These are phyloP conservation scores for Candolleomyces eurysporus DNA, from an alignment of 768 basidiomycete species.

Conservation along the genomic window DNA sequence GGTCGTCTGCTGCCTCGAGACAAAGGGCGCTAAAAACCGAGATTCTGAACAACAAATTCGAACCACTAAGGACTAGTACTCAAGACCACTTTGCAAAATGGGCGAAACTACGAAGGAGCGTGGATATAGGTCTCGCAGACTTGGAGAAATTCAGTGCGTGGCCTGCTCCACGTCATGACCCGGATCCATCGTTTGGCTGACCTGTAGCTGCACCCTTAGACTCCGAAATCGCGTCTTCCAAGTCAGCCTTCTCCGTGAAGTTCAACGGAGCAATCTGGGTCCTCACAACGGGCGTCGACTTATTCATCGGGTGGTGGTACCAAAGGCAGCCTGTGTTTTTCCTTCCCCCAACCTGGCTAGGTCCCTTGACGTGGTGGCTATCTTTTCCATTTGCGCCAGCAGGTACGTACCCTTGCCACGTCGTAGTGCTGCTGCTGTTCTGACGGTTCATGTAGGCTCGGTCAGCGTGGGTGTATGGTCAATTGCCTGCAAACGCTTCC, in stretches of 20 bases:
- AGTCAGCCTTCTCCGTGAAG: constrained; percentile 60
- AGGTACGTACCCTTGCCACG: constrained; percentile 47
- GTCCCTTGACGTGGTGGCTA: constrained; percentile 84
- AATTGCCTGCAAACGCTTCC: constrained; percentile 88
- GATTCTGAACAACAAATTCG: constrained; percentile 76
- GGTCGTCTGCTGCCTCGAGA: constrained; percentile 48
- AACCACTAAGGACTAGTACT: constrained; percentile 85
- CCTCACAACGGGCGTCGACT: constrained; percentile 83
- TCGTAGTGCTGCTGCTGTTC: not conserved
- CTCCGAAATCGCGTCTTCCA: constrained; percentile 54
- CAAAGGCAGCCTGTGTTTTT: constrained; percentile 90
- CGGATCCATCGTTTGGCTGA: not conserved
- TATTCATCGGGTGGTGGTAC: constrained; percentile 89
- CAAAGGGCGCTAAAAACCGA: constrained; percentile 78
- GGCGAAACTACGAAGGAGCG: constrained; percentile 87
- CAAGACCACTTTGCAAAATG: constrained; percentile 99
- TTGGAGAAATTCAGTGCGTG: constrained; percentile 88
- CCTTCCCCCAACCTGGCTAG: constrained; percentile 88
- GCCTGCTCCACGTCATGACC: not conserved
- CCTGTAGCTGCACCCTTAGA: constrained; percentile 43
- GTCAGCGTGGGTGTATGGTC: constrained; percentile 95
- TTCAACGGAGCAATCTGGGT: constrained; percentile 80
- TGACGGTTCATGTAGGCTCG: constrained; percentile 53
- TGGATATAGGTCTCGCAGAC: constrained; percentile 90
- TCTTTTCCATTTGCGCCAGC: constrained; percentile 90